Evolutionary conservation across 306 rosid species (phyloP).

Genomic region (Ziziphus jujuba): DNA sequence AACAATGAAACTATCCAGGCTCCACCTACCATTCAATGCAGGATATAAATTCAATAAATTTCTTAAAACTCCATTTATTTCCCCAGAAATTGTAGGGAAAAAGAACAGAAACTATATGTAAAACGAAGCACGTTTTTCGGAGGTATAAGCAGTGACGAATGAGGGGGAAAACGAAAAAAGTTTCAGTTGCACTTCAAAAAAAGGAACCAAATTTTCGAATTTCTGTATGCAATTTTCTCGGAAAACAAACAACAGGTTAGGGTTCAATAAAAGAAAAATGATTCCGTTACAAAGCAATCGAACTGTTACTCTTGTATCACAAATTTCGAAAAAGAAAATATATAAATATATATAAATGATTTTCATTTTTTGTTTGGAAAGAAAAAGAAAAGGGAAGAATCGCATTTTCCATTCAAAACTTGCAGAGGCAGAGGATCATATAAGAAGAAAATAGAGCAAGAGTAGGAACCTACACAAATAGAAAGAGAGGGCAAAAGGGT

Average conservation of each 20-base stretch:
- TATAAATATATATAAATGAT: not conserved
- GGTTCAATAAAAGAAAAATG: slow-evolving; percentile 22
- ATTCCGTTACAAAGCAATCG: not conserved
- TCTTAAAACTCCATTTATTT: not conserved
- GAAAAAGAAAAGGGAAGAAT: not conserved
- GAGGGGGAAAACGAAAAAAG: not conserved
- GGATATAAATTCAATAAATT: not conserved
- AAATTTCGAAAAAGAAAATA: not conserved
- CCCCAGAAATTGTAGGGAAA: slow-evolving; percentile 4
- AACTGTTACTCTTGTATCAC: not conserved
- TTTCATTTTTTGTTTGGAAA: too few species aligned
- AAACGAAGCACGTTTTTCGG: not conserved
- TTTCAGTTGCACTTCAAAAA: not conserved
- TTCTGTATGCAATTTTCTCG: not conserved
- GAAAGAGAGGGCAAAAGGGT: too few species aligned
- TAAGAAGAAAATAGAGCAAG: not conserved
- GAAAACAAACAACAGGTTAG: slow-evolving; percentile 29
- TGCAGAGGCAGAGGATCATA: not conserved
- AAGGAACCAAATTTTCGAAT: not conserved
- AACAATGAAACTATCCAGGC: not conserved
- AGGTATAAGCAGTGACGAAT: too few species aligned
- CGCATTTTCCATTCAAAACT: slow-evolving; percentile 12
- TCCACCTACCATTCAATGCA: not conserved
- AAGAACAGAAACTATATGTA: not conserved
- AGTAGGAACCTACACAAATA: not conserved